Percentiles rank a stretch among this genome's conserved stretches.
These are phyloP conservation scores for Backusella morwellensis DNA, from an alignment of 192 early-diverging fungal species.

Conservation along the genomic window DNA sequence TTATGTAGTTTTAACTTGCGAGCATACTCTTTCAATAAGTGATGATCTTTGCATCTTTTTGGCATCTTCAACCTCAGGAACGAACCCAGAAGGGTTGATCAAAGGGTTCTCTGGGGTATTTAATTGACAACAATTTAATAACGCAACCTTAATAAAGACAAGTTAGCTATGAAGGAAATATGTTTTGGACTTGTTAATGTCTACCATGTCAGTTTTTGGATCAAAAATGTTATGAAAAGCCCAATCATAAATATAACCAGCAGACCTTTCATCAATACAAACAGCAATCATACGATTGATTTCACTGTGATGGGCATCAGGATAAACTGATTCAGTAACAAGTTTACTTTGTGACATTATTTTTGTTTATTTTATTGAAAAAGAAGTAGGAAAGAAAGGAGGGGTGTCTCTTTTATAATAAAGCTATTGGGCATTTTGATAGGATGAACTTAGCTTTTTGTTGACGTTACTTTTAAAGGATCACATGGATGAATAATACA, in stretches of 20 bases:
- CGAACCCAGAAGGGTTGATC: slow-evolving; percentile 19
- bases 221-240: slow-evolving; percentile 26
- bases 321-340: neutral
- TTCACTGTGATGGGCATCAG: neutral
- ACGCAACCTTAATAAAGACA: neutral
- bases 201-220: slow-evolving; percentile 24
- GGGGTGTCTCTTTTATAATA: no score
- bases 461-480: no score
- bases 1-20: slow-evolving; percentile 9
- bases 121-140: slow-evolving; percentile 14
- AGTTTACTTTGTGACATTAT: neutral
- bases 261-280: slow-evolving; percentile 18
- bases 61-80: slow-evolving; percentile 16
- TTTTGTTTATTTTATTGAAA: no score
- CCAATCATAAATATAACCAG: slow-evolving; percentile 31
- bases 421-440: no score
- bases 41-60: slow-evolving; percentile 16
- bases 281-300: slow-evolving; percentile 18
- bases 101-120: slow-evolving; percentile 19
- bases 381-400: neutral
- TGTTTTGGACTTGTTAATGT: neutral
- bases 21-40: slow-evolving; percentile 18
- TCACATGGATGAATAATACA: no score
- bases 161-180: neutral
- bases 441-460: no score